These are phyloP conservation scores for Hypoxylon fragiforme DNA, from an alignment of 495 filamentous ascomycete species.

Conservation along the genomic window DNA sequence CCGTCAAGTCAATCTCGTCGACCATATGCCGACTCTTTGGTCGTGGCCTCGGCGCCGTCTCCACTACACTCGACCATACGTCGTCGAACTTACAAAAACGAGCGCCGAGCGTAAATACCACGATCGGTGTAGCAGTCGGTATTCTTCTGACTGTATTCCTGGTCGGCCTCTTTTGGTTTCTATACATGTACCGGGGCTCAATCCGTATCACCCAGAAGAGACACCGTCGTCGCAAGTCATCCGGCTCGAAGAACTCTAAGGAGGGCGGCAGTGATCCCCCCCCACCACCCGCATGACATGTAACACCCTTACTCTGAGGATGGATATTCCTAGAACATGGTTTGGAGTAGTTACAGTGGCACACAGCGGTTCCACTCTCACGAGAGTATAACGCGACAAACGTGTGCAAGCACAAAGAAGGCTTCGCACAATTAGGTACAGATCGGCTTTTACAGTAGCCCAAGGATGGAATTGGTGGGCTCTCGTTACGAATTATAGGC, in stretches of 20 bases:
- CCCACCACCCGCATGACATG: conserved; percentile 12
- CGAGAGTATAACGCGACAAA: not conserved
- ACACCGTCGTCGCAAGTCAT: conserved; percentile 26
- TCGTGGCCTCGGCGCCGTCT: conserved; percentile 2
- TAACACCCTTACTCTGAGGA: no score
- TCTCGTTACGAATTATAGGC: conserved; percentile 10
- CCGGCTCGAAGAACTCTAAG: conserved; percentile 35
- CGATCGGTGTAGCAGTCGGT: conserved; percentile 42
- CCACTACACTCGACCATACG: conserved; percentile 5
- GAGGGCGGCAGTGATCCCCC: conserved; percentile 27
- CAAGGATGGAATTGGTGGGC: conserved; percentile 9
- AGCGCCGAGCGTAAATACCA: conserved; percentile 32
- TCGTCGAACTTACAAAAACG: conserved; percentile 15
- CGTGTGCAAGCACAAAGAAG: not conserved
- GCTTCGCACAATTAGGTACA: no score
- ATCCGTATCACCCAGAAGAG: conserved; percentile 31
- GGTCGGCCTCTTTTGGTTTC: conserved; percentile 31
- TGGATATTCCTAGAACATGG: not conserved
- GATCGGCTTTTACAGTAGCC: conserved; percentile 18
- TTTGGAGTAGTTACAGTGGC: not conserved
- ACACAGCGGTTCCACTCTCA: not conserved
- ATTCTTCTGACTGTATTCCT: conserved; percentile 40
- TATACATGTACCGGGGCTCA: conserved; percentile 37
- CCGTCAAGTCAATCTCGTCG: conserved; percentile 5
- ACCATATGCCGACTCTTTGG: conserved; percentile 6